Percentiles rank a stretch among this genome's conserved stretches.
Conservation (phyloP, 441 rosid genomes). For the Dalechampia spathulata region DNA sequence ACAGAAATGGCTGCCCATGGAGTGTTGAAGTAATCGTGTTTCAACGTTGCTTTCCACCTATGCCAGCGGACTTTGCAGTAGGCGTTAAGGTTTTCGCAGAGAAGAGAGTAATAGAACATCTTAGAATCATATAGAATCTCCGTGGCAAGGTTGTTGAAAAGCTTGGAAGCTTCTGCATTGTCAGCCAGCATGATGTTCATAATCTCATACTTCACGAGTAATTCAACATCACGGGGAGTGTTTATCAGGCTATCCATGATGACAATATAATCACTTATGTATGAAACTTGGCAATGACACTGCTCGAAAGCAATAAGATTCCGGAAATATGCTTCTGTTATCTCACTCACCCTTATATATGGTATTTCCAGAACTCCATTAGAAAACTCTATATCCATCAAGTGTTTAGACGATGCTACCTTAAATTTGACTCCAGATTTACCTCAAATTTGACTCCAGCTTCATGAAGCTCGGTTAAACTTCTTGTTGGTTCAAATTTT, state of each 20-base stretch:
- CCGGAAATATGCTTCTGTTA: slow-evolving; percentile 7
- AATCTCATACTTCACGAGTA: background rate
- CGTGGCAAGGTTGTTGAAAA: slow-evolving; percentile 12
- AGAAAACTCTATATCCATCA: background rate
- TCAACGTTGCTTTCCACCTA: slow-evolving; percentile 9
- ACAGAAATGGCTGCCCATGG: slow-evolving; percentile 9
- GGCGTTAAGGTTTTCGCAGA: slow-evolving; percentile 1
- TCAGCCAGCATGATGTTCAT: slow-evolving; percentile 10
- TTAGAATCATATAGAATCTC: slow-evolving; percentile 7
- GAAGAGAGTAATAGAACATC: background rate
- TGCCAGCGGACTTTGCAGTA: slow-evolving; percentile 12
- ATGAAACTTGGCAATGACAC: background rate
- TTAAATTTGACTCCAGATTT: slow-evolving; percentile 8
- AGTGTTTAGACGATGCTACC: slow-evolving; percentile 2
- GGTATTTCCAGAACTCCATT: slow-evolving; percentile 7
- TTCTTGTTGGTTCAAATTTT: background rate
- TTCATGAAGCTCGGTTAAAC: slow-evolving; percentile 2
- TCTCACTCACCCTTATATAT: background rate
- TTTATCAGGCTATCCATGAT: slow-evolving; percentile 10
- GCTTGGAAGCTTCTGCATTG: slow-evolving; percentile 3
- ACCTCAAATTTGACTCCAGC: slow-evolving; percentile 8
- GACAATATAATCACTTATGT: slow-evolving; percentile 7
- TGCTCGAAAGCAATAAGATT: slow-evolving; percentile 13
- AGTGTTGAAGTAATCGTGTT: slow-evolving; percentile 8
- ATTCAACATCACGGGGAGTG: slow-evolving; percentile 3